Percentiles rank a stretch among this genome's conserved stretches.
phyloP scores from a whole-genome alignment of 2,329 filamentous ascomycete species.

The Botrytis galanthina region DNA sequence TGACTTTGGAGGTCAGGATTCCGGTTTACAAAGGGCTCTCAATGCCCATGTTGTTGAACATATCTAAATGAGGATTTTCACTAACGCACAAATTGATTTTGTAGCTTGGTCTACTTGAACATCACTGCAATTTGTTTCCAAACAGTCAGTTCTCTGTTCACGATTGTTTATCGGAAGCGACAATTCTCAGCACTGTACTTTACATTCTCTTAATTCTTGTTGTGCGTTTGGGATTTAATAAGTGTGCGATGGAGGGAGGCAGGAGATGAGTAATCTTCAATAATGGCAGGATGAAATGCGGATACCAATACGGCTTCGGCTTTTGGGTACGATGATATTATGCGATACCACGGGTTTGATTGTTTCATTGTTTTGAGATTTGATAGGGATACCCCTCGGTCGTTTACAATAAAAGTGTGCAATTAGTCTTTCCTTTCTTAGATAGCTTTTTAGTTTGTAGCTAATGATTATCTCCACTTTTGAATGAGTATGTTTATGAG shows the following conservation, averaged over 20 bases:
- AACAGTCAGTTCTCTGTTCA: neutral
- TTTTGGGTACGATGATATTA: neutral
- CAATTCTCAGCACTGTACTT: neutral
- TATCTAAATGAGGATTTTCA: constrained; percentile 54
- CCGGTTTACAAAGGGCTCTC: constrained; percentile 74
- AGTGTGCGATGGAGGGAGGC: neutral
- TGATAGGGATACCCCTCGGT: constrained; percentile 5
- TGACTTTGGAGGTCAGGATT: constrained; percentile 54
- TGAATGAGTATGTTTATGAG: neutral
- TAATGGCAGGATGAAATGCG: neutral
- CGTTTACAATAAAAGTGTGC: neutral
- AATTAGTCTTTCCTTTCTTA: neutral
- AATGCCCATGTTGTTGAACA: constrained; percentile 82
- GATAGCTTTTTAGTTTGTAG: neutral
- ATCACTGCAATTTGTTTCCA: neutral
- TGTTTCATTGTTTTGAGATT: constrained; percentile 5
- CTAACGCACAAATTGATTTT: constrained; percentile 30
- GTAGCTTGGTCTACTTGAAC: constrained; percentile 37
- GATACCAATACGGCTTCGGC: neutral
- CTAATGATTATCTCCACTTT: neutral
- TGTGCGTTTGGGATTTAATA: neutral
- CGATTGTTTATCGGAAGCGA: neutral
- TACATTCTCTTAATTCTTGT: neutral
- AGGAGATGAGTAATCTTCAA: too few relatives aligned
- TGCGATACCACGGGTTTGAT: neutral